Percentiles rank a stretch among this genome's conserved stretches.
Conservation (phyloP, 2,329 filamentous ascomycete genomes). For the Penicillium fuscoglaucum region DNA sequence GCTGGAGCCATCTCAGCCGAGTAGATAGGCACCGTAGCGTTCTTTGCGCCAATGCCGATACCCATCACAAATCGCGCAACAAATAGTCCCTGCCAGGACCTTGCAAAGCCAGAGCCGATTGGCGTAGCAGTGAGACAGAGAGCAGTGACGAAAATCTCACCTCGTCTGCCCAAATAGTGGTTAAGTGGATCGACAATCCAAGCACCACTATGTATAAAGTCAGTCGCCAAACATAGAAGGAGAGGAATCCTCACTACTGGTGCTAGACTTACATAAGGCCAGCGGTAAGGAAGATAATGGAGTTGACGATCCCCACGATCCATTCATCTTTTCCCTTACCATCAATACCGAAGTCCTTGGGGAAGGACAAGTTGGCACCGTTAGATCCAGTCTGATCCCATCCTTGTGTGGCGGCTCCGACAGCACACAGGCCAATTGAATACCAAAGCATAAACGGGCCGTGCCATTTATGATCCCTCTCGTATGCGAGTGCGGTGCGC, state of each 20-base stretch:
- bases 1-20: constrained; percentile 57
- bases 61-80: constrained; percentile 57
- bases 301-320: constrained; percentile 66
- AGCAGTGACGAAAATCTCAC: constrained; percentile 63
- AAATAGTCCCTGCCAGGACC: constrained; percentile 59
- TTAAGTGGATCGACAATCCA: constrained; percentile 68
- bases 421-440: constrained; percentile 50
- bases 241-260: constrained; percentile 42
- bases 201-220: constrained; percentile 47
- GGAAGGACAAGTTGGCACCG: constrained; percentile 54
- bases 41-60: constrained; percentile 60
- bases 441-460: constrained; percentile 49
- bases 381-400: constrained; percentile 58
- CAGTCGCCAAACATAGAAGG: constrained; percentile 36
- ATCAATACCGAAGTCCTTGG: constrained; percentile 44
- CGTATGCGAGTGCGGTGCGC: constrained; percentile 43
- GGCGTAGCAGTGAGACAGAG: constrained; percentile 65
- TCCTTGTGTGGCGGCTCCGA: constrained; percentile 52
- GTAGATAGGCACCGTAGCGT: constrained; percentile 56
- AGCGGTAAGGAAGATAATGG: constrained; percentile 47
- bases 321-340: constrained; percentile 50
- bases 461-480: constrained; percentile 50
- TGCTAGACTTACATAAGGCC: constrained; percentile 17
- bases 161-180: constrained; percentile 58
- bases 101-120: constrained; percentile 62